Evolutionary conservation across 441 rosid genomes (phyloP).

Genomic region (Aquilaria agallochum): DNA sequence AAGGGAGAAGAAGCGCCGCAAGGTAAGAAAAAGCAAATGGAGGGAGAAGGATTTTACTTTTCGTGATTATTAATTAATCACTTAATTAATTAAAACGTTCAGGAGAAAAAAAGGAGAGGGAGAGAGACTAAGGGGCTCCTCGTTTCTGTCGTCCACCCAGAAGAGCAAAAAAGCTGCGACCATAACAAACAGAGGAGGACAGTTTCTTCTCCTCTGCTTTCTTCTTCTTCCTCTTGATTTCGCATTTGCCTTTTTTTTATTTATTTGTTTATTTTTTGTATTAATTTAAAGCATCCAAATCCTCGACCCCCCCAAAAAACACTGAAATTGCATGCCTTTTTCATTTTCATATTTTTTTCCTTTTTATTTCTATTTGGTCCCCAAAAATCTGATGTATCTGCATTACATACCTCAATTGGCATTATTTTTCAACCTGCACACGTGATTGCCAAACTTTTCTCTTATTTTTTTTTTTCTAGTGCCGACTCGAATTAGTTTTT

Average conservation of each 20-base stretch:
- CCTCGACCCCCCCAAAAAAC: background rate
- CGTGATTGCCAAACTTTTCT: no score
- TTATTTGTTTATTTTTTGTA: no score
- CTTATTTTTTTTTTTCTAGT: no score
- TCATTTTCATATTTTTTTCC: background rate
- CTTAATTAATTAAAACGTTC: conserved; percentile 9
- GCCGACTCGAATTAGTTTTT: no score
- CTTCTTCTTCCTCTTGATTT: background rate
- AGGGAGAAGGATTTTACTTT: background rate
- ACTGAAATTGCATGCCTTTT: background rate
- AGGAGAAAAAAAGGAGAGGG: background rate
- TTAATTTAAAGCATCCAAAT: background rate
- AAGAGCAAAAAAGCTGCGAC: no score
- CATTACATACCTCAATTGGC: no score
- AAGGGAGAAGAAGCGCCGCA: conserved; percentile 1
- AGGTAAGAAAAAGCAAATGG: background rate
- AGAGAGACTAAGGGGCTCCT: conserved; percentile 1
- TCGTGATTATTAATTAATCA: conserved; percentile 1
- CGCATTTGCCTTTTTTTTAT: background rate
- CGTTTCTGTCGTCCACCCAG: conserved; percentile 13
- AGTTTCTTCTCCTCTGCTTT: background rate
- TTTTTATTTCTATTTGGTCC: background rate
- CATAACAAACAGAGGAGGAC: no score
- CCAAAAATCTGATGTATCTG: background rate
- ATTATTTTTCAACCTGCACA: no score